Evolutionary conservation across 108 stramenopile genomes (phyloP), one percentile per base, ranked within the genome.

Genomic region (Asterionellopsis glacialis): DNA sequence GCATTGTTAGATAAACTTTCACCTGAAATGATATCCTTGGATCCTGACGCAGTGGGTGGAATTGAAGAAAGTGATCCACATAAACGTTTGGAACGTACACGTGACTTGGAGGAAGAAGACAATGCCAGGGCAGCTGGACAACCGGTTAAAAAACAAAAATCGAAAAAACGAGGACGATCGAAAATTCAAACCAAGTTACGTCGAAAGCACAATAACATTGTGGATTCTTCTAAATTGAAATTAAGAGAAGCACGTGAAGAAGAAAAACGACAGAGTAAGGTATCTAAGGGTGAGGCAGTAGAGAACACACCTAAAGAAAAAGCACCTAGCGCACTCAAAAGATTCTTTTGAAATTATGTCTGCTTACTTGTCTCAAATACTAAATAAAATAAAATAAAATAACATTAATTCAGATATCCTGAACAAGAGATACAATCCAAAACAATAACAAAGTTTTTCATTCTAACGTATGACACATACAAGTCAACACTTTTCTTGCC

Each of bases 121-220:
- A 75, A 79, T 64, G 81, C 78, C 41, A 77, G 68, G 43, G 70
- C 64, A 18, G 72, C 68, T 52, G 67, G 51, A 0, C 60, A 74
- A 24, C 64, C 76, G 43, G 64, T 65, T 18, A 82, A 80, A 57
- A 92, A 87, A 76, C 79, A 91, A 64, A 90, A 95, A 75, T 87
- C 93, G 23, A 94, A 92, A 82, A 95, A 87, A 79, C 75, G 98
- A 33, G 98, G 97, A 14, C 73, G 92, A 39, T 96, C 85, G 69
- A 99, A 99, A 80, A 96, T 97, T 71, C 84, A 90, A 44, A 95
- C 93, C 45, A 90, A 97, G 69, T 74, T 99, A 41, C 62, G 82
- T 57, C 82, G 96, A 16, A 96, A 95, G 59, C 83, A 92, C 51
- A 77, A 79, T 67, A 99, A 99, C 64, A 78, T 99, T 33, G 64